Percentiles rank a stretch among this genome's conserved stretches.
Conservation (phyloP, 805 yeast genomes). For the Metschnikowia picachoensis region DNA sequence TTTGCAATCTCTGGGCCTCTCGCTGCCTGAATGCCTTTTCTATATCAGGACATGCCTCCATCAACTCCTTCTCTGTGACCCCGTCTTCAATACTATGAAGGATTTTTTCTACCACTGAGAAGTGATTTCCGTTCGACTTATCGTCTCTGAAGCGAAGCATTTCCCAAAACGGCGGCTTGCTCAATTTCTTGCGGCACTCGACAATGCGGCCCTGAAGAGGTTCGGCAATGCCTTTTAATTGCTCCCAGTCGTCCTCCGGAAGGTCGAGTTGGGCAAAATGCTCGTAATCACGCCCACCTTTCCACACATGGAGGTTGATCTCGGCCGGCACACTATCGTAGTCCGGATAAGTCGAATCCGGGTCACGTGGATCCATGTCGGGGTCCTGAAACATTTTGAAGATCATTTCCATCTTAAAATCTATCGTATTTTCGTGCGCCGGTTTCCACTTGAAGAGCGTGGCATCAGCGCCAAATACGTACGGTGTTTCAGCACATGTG, state of each 20-base stretch:
- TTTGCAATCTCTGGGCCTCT: constrained; percentile 32
- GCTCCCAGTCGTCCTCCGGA: constrained; percentile 75
- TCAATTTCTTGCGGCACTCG: constrained; percentile 70
- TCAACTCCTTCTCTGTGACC: constrained; percentile 74
- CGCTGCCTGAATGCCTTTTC: constrained; percentile 61
- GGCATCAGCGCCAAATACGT: constrained; percentile 83
- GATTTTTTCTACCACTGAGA: constrained; percentile 76
- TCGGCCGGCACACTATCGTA: constrained; percentile 73
- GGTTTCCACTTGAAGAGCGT: constrained; percentile 95
- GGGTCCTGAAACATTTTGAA: constrained; percentile 60
- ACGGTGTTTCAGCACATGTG: constrained; percentile 87
- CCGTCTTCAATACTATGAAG: constrained; percentile 82
- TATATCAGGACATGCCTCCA: constrained; percentile 53
- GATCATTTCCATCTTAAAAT: constrained; percentile 66
- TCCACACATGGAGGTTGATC: constrained; percentile 71
- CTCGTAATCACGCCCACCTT: constrained; percentile 59
- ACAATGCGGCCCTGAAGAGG: constrained; percentile 87
- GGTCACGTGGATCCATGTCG: constrained; percentile 61
- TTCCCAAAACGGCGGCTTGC: constrained; percentile 65
- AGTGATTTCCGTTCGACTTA: constrained; percentile 82
- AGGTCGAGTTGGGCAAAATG: constrained; percentile 64
- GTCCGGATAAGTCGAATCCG: constrained; percentile 68
- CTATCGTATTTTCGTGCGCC: constrained; percentile 90
- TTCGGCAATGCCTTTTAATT: constrained; percentile 61
- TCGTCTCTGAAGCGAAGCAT: constrained; percentile 90